Evolutionary conservation across 73 alveolate species (phyloP).

Genomic region (Breviolum minutum): DNA sequence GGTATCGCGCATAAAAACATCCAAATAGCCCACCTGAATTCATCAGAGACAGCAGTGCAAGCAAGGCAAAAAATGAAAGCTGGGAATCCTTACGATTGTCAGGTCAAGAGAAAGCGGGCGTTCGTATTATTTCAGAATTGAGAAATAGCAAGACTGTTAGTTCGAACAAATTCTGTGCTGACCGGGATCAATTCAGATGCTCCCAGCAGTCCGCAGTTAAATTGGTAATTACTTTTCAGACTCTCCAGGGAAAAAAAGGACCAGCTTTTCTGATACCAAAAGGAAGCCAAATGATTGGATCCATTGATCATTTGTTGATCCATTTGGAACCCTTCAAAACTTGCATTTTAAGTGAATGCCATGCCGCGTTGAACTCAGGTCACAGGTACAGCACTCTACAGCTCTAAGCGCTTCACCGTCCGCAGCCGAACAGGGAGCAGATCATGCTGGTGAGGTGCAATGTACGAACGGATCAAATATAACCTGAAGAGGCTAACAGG

Average conservation of each 20-base stretch:
- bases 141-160: no score
- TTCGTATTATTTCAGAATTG: no score
- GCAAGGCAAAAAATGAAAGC: background rate
- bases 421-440: conserved; percentile 64
- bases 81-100: background rate
- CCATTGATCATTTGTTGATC: background rate
- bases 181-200: background rate
- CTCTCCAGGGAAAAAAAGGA: background rate
- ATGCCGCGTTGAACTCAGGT: background rate
- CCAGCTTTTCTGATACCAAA: background rate
- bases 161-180: background rate
- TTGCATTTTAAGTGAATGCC: background rate
- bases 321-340: no score
- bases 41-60: background rate
- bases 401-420: conserved; percentile 15
- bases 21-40: conserved; percentile 64
- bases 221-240: no score
- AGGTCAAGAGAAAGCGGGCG: no score
- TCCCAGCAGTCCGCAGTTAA: no score
- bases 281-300: background rate
- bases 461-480: conserved; percentile 4
- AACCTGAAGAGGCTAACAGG: background rate
- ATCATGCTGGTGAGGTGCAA: conserved; percentile 48
- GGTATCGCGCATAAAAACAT: conserved; percentile 52
- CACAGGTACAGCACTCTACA: background rate